Conservation (phyloP, 2,329 filamentous ascomycete species). For the Orbilia oligospora region DNA sequence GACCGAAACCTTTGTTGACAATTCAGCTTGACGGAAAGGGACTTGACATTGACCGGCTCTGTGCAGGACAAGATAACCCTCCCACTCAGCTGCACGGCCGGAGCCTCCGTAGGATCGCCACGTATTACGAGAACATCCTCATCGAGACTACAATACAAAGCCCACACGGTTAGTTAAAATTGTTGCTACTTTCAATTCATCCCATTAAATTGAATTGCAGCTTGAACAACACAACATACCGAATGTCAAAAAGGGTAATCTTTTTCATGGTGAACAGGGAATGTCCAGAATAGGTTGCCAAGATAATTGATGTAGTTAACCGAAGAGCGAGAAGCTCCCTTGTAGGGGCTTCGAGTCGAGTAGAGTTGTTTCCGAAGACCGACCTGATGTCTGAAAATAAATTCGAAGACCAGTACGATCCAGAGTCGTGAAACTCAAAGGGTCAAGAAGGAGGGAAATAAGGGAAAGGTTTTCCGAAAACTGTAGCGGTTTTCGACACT, state of each 20-base stretch:
- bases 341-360: constrained; percentile 37
- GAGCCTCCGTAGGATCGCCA: constrained; percentile 80
- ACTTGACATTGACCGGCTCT: constrained; percentile 78
- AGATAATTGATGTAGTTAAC: constrained; percentile 41
- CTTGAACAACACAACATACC: constrained; percentile 59
- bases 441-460: neutral
- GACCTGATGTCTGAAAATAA: constrained; percentile 13
- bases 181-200: neutral
- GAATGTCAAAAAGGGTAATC: constrained; percentile 64
- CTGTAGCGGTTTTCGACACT: constrained; percentile 8
- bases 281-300: constrained; percentile 46
- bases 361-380: constrained; percentile 25
- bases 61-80: constrained; percentile 81
- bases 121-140: constrained; percentile 85
- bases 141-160: constrained; percentile 73
- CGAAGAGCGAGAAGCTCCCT: constrained; percentile 58
- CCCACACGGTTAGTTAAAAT: constrained; percentile 10
- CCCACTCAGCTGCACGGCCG: constrained; percentile 81
- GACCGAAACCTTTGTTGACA: constrained; percentile 80
- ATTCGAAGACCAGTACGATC: neutral
- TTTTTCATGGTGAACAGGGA: constrained; percentile 47
- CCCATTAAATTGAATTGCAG: too few species aligned
- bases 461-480: neutral
- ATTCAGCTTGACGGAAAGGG: constrained; percentile 79
- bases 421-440: constrained; percentile 26